phyloP scores from a whole-genome alignment of 2,329 filamentous ascomycete genomes.

The Neonectria punicea region DNA sequence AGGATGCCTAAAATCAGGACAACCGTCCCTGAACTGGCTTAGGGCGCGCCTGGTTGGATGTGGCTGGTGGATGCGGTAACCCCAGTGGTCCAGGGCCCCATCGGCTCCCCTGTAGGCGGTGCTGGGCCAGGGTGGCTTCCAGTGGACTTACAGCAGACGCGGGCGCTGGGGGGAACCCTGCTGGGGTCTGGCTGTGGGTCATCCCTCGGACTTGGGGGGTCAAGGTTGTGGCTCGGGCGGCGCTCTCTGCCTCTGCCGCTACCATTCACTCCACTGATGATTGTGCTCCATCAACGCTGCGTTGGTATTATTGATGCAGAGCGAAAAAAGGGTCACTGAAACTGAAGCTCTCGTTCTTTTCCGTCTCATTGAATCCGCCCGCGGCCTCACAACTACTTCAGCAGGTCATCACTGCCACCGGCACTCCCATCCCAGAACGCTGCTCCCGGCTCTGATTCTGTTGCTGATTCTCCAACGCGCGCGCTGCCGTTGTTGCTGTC shows the following conservation, averaged over 20 bases:
- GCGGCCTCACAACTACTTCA: constrained; percentile 22
- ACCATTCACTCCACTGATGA: constrained; percentile 3
- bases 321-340: constrained; percentile 42
- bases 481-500: constrained; percentile 36
- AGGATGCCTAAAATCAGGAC: constrained; percentile 18
- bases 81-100: constrained; percentile 20
- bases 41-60: constrained; percentile 28
- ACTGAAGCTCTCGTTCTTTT: constrained; percentile 38
- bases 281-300: constrained; percentile 31
- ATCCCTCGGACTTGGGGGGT: constrained; percentile 13
- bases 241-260: constrained; percentile 12
- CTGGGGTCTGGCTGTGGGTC: constrained; percentile 15
- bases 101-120: constrained; percentile 20
- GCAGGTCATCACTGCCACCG: constrained; percentile 29
- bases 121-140: constrained; percentile 30
- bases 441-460: constrained; percentile 21
- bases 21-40: constrained; percentile 43
- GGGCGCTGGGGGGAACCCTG: constrained; percentile 12
- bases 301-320: constrained; percentile 36
- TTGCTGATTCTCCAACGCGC: constrained; percentile 27
- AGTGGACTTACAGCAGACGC: constrained; percentile 31
- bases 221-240: constrained; percentile 26
- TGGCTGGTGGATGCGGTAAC: constrained; percentile 35
- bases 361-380: constrained; percentile 38
- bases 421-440: constrained; percentile 19